Base-by-base conservation (phyloP, 1,284 basidiomycete species). In the Naganishia albida region DNA sequence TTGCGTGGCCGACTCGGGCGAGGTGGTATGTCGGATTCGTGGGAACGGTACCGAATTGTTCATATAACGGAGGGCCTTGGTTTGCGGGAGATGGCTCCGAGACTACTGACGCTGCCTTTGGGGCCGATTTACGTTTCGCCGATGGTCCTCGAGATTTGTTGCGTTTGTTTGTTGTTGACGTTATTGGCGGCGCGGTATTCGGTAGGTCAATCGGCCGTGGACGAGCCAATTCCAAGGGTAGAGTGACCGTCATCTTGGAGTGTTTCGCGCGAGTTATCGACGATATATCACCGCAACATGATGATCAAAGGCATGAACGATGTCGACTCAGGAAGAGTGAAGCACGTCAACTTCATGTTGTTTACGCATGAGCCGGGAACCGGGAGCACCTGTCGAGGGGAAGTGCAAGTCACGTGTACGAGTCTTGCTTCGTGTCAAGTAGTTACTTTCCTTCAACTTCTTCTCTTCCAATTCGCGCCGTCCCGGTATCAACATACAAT, bases 1-100 rank as follows among this genome's bases (percentile, higher is more conserved):
- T 86, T 23, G 88, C 70, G 13, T 70, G 62, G 13, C 72, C 71
- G 25, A 72, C 68, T 13, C 68, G 64, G 10, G 48, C 62, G 25
- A 72, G 54, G 42, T 64, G 59, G 40, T 63, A 64, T 0, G 51
- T 44, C 26, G 65, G 52, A 40, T 68, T 64, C 15, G 25, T 26
- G 23, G 67, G 59, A 13, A 68, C 16, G 16, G 20, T 57, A 20
- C 67, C 67, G 30, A 68, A 68, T 49, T 56, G 54, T n/a, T 60
- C 16, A 38, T 54, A 48, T 2, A 42, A n/a, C n/a, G 50, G 50
- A 26, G 39, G 18, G 6, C n/a, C 6, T 20, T 43, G 42, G 3
- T 43, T 16, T 15, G 42, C 16, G 42, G 16, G 6, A 15, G 26
- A 15, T 7, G 26, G 49, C 20, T 28, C 10, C 1, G 26, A 12